Percentiles rank a stretch among this genome's conserved stretches.
These are phyloP conservation scores for Graphilbum fragrans DNA, from an alignment of 2,329 filamentous ascomycete genomes.

Conservation along the genomic window DNA sequence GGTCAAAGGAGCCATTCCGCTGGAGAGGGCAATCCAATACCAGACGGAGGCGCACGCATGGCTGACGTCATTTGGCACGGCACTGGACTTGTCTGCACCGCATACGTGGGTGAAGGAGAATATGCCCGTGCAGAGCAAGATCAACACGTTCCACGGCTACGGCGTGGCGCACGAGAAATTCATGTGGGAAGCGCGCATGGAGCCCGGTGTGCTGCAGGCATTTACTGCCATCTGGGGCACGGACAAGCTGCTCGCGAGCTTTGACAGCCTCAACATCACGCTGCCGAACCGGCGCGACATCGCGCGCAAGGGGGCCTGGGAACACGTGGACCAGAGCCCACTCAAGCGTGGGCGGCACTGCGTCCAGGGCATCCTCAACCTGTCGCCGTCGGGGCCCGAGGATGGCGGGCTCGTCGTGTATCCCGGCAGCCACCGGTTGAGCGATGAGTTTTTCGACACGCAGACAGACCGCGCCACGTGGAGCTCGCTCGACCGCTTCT, in stretches of 20 bases:
- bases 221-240: slow-evolving; percentile 11
- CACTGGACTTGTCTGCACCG: too few relatives aligned
- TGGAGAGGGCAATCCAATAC: too few relatives aligned
- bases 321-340: slow-evolving; percentile 6
- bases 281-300: slow-evolving; percentile 1
- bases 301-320: background rate
- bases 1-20: too few relatives aligned
- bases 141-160: background rate
- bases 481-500: background rate
- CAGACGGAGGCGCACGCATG: too few relatives aligned
- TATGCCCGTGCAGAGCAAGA: too few relatives aligned
- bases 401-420: slow-evolving; percentile 5
- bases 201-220: slow-evolving; percentile 10
- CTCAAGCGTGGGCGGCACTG: slow-evolving; percentile 1
- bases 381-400: slow-evolving; percentile 3
- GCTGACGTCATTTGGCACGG: too few relatives aligned
- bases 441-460: background rate
- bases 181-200: slow-evolving; percentile 2
- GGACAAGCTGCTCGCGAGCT: slow-evolving; percentile 8
- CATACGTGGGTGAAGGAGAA: too few relatives aligned
- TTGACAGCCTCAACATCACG: slow-evolving; percentile 3
- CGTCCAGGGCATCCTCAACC: slow-evolving; percentile 7
- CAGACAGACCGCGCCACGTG: background rate
- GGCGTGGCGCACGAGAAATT: slow-evolving; percentile 1
- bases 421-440: background rate